Evolutionary conservation across 208 protist species (phyloP).

Genomic region (Trichomonas tenax): DNA sequence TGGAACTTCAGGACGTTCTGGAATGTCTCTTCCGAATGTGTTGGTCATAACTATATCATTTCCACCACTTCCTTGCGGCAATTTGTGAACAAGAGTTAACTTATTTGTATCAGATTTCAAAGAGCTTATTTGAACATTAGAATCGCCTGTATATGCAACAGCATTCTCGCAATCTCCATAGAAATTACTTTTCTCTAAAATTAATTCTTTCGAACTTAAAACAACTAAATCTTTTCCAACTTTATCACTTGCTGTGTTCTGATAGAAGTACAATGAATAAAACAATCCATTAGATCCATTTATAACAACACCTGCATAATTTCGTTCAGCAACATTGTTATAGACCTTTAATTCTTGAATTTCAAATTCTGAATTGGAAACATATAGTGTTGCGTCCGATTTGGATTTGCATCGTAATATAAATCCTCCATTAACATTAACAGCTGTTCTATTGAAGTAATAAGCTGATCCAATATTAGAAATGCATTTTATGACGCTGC

Average conservation of each 20-base stretch:
- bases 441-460: neutral
- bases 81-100: neutral
- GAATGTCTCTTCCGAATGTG: neutral
- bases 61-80: neutral
- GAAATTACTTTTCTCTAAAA: neutral
- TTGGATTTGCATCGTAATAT: neutral
- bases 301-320: neutral
- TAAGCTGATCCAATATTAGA: neutral
- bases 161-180: neutral
- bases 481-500: neutral
- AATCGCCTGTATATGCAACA: neutral
- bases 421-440: neutral
- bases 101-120: neutral
- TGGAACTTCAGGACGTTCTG: neutral
- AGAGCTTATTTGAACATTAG: neutral
- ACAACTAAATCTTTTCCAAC: neutral
- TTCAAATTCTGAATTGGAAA: neutral
- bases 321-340: neutral
- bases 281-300: neutral
- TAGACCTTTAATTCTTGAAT: neutral
- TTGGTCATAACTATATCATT: neutral
- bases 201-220: neutral
- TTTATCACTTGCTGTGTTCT: neutral
- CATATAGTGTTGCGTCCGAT: neutral
- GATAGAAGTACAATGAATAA: neutral